Base-by-base conservation (phyloP, 164 flowering plant genomes). In the Paratinospora sagittata region DNA sequence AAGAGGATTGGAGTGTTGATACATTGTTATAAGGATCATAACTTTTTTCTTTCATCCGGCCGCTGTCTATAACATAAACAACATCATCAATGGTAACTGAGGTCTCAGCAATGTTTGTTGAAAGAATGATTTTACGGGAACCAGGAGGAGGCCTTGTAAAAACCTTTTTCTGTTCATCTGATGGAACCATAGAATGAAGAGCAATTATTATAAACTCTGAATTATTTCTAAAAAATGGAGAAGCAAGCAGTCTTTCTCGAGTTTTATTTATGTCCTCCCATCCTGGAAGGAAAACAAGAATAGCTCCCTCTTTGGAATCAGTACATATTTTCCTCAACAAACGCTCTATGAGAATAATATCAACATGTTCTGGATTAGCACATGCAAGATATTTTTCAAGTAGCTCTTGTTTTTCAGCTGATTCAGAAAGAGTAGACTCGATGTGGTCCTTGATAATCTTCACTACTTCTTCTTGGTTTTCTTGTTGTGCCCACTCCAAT, bases 41-140 rank as follows among this genome's bases (percentile, higher is more conserved):
- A 79, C 84, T 93, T 76, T 96, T 96, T 70, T 96, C 97, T 78
- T 96, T 96, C 97, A 96, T 86, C 41, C 95, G 84, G 37, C 98
- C 99, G 79, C 90, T 89, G 78, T 96, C 97, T 77, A 96, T 78
- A 70, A 96, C 99, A 81, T 86, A 96, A 52, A 93, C 91, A 78
- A 93, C 90, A 85, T 96, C 99, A 69, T 93, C 98, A 66, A 96
- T 90, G 43, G 99, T 93, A 68, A 96, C 72, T 14, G 99, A 84
- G 37, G 92, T 93, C 85, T 96, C 99, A 52, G 99, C 97, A 81
- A 96, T 91, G 77, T 93, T 96, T 17, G 99, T 96, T 14, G 99
- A 88, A 63, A 96, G 89, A 72, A 93, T 80, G 63, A 96, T 90
- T 80, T 96, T 96, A 21, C 98, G 92, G 67, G 90, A 82, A 76